These are phyloP conservation scores for Gnaphalium uliginosum DNA, from an alignment of 129 eudicot species.

Conservation along the genomic window DNA sequence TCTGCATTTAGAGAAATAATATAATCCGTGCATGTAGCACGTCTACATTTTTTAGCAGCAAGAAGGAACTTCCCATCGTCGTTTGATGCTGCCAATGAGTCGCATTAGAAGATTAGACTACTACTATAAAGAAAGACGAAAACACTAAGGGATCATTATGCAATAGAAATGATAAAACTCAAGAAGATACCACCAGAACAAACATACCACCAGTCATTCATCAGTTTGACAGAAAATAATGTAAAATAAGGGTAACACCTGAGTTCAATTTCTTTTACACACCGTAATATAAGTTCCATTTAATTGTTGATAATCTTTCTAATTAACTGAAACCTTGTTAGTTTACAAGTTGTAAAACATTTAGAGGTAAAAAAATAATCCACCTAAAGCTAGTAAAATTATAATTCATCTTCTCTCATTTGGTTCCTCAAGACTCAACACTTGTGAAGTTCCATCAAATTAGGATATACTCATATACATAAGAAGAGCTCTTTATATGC, in stretches of 20 bases:
- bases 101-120: slow-evolving; percentile 3
- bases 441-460: no score
- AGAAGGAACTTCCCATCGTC: slow-evolving; percentile 88
- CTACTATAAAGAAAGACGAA: background rate
- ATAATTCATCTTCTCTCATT: background rate
- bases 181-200: background rate
- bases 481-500: no score
- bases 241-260: background rate
- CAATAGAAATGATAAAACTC: background rate
- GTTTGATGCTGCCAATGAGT: slow-evolving; percentile 48
- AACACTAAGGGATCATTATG: background rate
- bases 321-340: background rate
- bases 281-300: no score
- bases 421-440: background rate
- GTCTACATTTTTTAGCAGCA: slow-evolving; percentile 77
- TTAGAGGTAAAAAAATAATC: background rate
- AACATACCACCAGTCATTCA: background rate
- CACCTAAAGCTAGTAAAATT: background rate
- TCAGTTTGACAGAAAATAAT: background rate
- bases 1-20: slow-evolving; percentile 65
- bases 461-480: no score
- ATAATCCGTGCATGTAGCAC: slow-evolving; percentile 88
- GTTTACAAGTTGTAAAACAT: background rate
- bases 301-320: background rate
- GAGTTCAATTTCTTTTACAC: background rate